A percentile compares a stretch with the other conserved stretches of the same genome.
phyloP scores from a whole-genome alignment of 345 rosid genomes.

The Arabis hirsuta region DNA sequence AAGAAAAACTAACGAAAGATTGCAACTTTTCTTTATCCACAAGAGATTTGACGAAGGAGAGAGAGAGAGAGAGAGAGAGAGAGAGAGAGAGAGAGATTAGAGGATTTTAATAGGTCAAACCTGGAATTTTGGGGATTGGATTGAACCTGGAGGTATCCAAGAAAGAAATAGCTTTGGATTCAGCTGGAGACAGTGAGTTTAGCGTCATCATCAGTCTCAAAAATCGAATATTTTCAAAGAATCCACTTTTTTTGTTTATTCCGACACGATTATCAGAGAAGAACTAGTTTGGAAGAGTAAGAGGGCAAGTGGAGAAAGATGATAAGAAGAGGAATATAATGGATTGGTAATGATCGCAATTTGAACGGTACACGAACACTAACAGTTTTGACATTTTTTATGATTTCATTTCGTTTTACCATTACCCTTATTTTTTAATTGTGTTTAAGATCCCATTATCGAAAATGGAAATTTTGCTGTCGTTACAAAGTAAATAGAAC shows the following conservation, averaged over 20 bases:
- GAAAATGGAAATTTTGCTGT: too few relatives aligned
- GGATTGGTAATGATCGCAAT: constrained; percentile 22
- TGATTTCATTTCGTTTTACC: too few relatives aligned
- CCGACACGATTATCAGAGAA: constrained; percentile 8
- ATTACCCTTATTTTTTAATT: background rate
- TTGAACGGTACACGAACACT: constrained; percentile 20
- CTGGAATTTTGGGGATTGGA: constrained; percentile 58
- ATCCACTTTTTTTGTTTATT: constrained; percentile 17
- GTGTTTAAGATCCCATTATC: background rate
- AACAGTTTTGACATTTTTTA: constrained; percentile 6
- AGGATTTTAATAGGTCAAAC: constrained; percentile 37
- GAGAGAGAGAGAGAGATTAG: background rate
- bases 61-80: too few relatives aligned
- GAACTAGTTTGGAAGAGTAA: constrained; percentile 13
- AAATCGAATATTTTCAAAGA: constrained; percentile 31
- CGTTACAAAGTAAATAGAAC: too few relatives aligned
- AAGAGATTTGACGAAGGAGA: constrained; percentile 11
- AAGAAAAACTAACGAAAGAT: constrained; percentile 21
- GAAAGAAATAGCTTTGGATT: constrained; percentile 65
- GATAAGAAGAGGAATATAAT: constrained; percentile 23
- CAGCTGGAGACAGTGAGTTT: constrained; percentile 66
- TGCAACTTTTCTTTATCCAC: constrained; percentile 4
- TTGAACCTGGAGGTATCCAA: constrained; percentile 60
- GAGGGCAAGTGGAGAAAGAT: constrained; percentile 25
- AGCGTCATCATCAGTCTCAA: constrained; percentile 60